phyloP scores from a whole-genome alignment of 2,329 filamentous ascomycete genomes.

The Clonostachys rosea region DNA sequence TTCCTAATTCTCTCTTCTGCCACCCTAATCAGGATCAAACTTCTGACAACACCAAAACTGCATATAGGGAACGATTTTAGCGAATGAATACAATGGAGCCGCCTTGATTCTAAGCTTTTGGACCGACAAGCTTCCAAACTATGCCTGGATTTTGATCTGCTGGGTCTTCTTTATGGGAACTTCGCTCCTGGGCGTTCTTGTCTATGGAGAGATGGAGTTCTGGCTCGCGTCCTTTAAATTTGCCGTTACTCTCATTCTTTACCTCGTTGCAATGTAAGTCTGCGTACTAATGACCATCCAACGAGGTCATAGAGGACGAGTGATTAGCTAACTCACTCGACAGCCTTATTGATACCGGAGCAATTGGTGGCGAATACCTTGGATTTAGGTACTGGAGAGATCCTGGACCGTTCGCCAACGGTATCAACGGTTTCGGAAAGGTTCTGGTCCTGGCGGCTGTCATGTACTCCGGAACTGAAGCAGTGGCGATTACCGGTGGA shows the following conservation, averaged over 20 bases:
- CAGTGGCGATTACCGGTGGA: constrained; percentile 12
- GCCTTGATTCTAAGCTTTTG: neutral
- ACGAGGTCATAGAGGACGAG: neutral
- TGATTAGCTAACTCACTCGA: neutral
- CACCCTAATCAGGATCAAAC: neutral
- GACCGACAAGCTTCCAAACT: constrained; percentile 6
- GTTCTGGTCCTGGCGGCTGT: constrained; percentile 5
- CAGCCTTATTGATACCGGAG: constrained; percentile 9
- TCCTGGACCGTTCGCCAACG: constrained; percentile 3
- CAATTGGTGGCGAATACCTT: constrained; percentile 11
- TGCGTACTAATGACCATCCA: neutral
- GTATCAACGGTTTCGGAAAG: constrained; percentile 7
- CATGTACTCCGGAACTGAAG: constrained; percentile 8
- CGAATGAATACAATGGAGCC: neutral
- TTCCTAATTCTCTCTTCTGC: too few relatives aligned
- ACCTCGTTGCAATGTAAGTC: neutral
- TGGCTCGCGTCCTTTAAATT: constrained; percentile 4
- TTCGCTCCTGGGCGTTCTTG: constrained; percentile 6
- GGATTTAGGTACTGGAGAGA: constrained; percentile 5
- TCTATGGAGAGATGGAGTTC: constrained; percentile 8
- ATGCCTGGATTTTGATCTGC: constrained; percentile 6
- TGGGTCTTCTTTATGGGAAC: constrained; percentile 7
- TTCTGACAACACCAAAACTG: neutral
- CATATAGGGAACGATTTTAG: constrained; percentile 5
- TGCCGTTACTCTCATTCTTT: neutral